These are phyloP conservation scores for Berberis thunbergii DNA, from an alignment of 164 flowering plant species.

Conservation along the genomic window DNA sequence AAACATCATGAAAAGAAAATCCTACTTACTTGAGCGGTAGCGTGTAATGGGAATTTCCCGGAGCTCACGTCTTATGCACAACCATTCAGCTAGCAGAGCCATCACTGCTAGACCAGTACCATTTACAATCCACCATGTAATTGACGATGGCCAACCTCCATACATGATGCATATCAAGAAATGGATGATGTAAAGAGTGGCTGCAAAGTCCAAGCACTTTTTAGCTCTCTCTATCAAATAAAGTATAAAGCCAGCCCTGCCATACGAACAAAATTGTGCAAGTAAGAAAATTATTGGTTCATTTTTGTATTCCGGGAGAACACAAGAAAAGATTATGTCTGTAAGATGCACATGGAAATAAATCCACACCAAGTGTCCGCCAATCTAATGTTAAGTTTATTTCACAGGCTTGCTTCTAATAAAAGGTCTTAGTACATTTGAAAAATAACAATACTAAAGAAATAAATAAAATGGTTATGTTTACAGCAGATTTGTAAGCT, in stretches of 20 bases:
- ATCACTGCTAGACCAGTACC: constrained; percentile 75
- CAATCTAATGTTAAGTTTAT: no score
- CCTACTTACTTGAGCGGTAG: constrained; percentile 24
- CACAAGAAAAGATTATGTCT: no score
- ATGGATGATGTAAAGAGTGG: constrained; percentile 75
- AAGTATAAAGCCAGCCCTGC: constrained; percentile 73
- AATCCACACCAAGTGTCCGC: no score
- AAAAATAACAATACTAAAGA: no score
- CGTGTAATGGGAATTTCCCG: constrained; percentile 70
- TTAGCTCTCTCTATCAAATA: constrained; percentile 83
- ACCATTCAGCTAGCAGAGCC: constrained; percentile 85
- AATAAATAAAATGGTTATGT: no score
- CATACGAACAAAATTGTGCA: constrained; percentile 1
- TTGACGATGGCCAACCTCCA: constrained; percentile 96
- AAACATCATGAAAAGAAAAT: background rate
- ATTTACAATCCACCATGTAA: constrained; percentile 95
- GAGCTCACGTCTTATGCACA: constrained; percentile 77
- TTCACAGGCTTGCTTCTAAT: no score
- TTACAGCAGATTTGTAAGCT: no score
- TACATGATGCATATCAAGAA: constrained; percentile 73
- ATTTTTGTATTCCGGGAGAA: no score
- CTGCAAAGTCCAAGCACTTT: constrained; percentile 91
- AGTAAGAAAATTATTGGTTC: background rate
- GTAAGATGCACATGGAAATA: no score
- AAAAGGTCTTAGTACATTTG: no score